Percentiles rank a stretch among this genome's conserved stretches.
These are phyloP conservation scores for Rhodosorus marinus DNA, from an alignment of 23 red algal species.

Conservation along the genomic window DNA sequence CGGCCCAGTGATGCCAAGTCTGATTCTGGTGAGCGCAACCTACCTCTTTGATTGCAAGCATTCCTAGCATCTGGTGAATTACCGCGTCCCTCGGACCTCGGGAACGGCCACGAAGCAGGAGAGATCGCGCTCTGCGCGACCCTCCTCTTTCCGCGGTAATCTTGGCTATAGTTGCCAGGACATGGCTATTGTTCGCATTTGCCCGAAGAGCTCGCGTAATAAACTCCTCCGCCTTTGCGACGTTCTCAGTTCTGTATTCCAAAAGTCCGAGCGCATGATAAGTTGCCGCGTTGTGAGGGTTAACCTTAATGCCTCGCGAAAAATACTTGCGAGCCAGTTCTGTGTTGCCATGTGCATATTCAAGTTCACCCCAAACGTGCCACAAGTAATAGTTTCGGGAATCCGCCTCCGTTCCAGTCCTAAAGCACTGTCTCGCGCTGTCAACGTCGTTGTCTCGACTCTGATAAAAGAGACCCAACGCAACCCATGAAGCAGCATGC, in stretches of 20 bases:
- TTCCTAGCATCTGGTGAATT: slow-evolving; percentile 3
- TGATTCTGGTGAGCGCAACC: neutral
- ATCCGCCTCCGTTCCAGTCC: slow-evolving; percentile 11
- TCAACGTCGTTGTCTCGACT: slow-evolving; percentile 7
- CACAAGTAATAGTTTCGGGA: slow-evolving; percentile 43
- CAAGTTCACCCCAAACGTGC: slow-evolving; percentile 42
- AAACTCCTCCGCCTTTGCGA: slow-evolving; percentile 14
- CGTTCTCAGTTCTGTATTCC: slow-evolving; percentile 20
- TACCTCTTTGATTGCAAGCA: neutral
- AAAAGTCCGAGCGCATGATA: slow-evolving; percentile 32
- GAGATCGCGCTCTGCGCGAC: slow-evolving; percentile 7
- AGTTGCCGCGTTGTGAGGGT: slow-evolving; percentile 46
- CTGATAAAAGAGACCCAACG: slow-evolving; percentile 44
- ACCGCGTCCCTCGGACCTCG: neutral
- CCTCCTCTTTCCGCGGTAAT: slow-evolving; percentile 4
- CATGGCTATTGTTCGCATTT: slow-evolving; percentile 19
- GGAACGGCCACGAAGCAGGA: slow-evolving; percentile 13
- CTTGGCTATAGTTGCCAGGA: slow-evolving; percentile 21
- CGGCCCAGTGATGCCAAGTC: neutral
- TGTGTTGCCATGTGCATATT: slow-evolving; percentile 1
- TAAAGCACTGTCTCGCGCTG: slow-evolving; percentile 7
- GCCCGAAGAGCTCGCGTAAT: slow-evolving; percentile 27
- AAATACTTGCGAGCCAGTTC: slow-evolving; percentile 18
- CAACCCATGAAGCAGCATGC: slow-evolving; percentile 55
- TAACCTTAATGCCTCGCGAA: slow-evolving; percentile 3